Base-by-base conservation (phyloP, 371 early-diverging fungal species). In the Mortierella polycephala region DNA sequence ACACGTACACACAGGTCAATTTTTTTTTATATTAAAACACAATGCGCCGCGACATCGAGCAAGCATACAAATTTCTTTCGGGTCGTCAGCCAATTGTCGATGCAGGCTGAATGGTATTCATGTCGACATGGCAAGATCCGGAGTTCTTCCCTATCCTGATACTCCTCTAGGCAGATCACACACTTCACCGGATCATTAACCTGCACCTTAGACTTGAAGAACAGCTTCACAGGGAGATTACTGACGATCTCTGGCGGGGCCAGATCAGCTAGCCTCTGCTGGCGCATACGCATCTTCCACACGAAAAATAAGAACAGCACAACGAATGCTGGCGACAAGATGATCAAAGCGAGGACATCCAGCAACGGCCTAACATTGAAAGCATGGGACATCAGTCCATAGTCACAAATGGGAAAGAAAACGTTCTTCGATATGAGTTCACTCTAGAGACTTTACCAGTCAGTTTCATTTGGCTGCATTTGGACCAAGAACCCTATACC, bases 81-180 rank as follows among this genome's bases (percentile, higher is more conserved):
- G 0, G 91, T 93, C 3, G 92, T 93, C 18, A 94, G 85, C 94
- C 94, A 94, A 50, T 81, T 84, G 67, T 96, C 98, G 39, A 99
- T 92, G 83, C 99, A 99, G 7, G 84, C 84, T 42, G 88, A 85
- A 75, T 99, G 99, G 83, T 95, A 99, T 59, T 88, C 87, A 82
- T 99, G 99, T 45, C 83, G 83, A 82, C 99, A 99, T 0, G 94
- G 93, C 57, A 99, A 82, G 10, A 90, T 84, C 9, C 98, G 82
- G 42, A 98, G 75, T 57, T 88, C 84, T 37, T 95, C 94, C 6
- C 90, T 93, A 40, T 90, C 89, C 40, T 85, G 83, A 83, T 93
- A 98, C 59, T 94, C 95, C 39, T 96, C 96, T 65, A 98, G 83
- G 84, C 99, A 99, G 55, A 99, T 96, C 23, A 93, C 93, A 81